Evolutionary conservation across 208 protist species (phyloP), one percentile per base, ranked within the genome.

Genomic region (Trypanosoma cruzi): DNA sequence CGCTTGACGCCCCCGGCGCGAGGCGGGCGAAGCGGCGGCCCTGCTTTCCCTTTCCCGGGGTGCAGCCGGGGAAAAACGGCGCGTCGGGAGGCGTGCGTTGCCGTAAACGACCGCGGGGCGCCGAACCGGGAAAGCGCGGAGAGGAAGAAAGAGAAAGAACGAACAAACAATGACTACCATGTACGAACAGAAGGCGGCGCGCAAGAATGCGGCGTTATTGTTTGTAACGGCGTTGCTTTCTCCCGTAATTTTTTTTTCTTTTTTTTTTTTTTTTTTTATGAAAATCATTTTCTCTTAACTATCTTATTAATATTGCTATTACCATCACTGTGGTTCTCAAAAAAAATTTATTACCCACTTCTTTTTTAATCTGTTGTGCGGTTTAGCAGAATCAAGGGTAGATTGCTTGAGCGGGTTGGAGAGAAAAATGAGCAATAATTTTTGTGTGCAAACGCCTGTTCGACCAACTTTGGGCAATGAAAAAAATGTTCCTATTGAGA

Each of bases 381-480:
- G 1, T 52, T 24, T 24, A n/a, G 24, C 24, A 26, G 16, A 37
- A 28, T 20, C 32, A 63, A 32, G 18, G 18, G 36, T 28, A 32
- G 36, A 58, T 18, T 46, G 34, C n/a, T 26, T 28, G 24, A 10
- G 0, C 6, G 24, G 20, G 8, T 28, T 40, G n/a, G 6, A 28
- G 18, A 20, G 14, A 32, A 20, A 22, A 1, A 57, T 57, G 44
- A 64, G 36, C 36, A 4, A 10, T 64, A 56, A 49, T 71, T 26
- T 8, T 10, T n/a, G n/a, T 32, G 55, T 65, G 67, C 59, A 70
- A 68, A 73, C 62, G 29, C 71, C 71, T 20, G 22, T 74, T 18
- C 44, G 65, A 37, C 77, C 70, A 36, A 81, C 77, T n/a, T 29
- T 60, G 26, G 20, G 2, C 36, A 10, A 34, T 53, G 65, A 72